Evolutionary conservation across 495 filamentous ascomycete genomes (phyloP).

Genomic region (Penicillium turbatum): DNA sequence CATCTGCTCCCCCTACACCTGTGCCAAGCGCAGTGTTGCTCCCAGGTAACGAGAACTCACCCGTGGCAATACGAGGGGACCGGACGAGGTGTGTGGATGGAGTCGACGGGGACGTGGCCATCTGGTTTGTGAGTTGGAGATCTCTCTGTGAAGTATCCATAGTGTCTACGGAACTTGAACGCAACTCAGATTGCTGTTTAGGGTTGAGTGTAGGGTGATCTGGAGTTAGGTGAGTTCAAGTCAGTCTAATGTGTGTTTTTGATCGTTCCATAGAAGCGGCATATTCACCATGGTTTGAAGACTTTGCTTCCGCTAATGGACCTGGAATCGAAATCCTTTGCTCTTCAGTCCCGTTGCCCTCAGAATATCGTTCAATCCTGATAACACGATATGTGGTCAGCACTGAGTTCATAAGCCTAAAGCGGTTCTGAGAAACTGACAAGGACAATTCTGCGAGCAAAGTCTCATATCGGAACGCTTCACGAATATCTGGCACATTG

Average conservation of each 20-base stretch:
- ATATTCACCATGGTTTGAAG: conserved; percentile 1
- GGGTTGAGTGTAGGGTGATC: neutral
- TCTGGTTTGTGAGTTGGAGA: neutral
- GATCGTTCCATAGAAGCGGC: neutral
- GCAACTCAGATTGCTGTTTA: neutral
- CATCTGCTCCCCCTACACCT: conserved; percentile 41
- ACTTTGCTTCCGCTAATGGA: neutral
- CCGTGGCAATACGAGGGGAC: conserved; percentile 15
- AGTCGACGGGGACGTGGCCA: conserved; percentile 1
- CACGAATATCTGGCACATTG: conserved; percentile 89
- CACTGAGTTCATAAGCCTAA: neutral
- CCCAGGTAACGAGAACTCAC: conserved; percentile 10
- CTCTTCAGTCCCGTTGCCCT: conserved; percentile 13
- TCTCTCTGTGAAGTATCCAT: neutral
- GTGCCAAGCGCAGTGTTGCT: conserved; percentile 20
- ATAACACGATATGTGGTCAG: neutral
- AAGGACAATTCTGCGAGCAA: conserved; percentile 74
- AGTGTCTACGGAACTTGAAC: neutral
- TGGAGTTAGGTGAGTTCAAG: neutral
- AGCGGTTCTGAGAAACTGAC: conserved; percentile 46
- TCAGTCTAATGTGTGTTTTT: neutral
- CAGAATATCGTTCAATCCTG: conserved; percentile 33
- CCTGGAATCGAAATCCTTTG: conserved; percentile 13
- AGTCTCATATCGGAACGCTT: conserved; percentile 83
- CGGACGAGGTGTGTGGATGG: conserved; percentile 1